Conservation (phyloP, 352 stramenopile species). For the Globisporangium abappressorium region DNA sequence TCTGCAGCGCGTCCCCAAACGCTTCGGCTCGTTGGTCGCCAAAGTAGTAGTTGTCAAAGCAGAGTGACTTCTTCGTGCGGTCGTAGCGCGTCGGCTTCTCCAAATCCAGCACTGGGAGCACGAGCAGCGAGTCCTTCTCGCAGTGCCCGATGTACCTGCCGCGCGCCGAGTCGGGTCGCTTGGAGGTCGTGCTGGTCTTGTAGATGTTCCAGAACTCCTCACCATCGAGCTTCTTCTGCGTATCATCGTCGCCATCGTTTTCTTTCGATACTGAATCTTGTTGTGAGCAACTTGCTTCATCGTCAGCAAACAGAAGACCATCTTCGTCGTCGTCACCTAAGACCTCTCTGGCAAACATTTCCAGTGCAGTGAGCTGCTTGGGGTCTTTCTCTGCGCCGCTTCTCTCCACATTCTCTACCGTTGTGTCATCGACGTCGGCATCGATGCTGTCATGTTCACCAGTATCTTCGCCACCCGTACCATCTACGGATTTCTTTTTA, state of each 20-base stretch:
- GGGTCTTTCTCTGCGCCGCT: not conserved
- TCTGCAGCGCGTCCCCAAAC: slow-evolving; percentile 51
- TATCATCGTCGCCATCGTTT: not conserved
- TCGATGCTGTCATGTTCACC: slow-evolving; percentile 8
- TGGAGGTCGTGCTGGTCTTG: slow-evolving; percentile 36
- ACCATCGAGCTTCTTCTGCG: slow-evolving; percentile 14
- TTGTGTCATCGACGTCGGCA: not conserved
- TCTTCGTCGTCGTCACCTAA: slow-evolving; percentile 24
- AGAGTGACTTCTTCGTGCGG: slow-evolving; percentile 30
- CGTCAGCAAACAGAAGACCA: not conserved
- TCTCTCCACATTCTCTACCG: slow-evolving; percentile 4
- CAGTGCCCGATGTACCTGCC: slow-evolving; percentile 62
- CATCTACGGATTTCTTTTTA: slow-evolving; percentile 1
- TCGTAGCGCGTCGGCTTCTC: slow-evolving; percentile 48
- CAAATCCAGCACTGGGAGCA: slow-evolving; percentile 63
- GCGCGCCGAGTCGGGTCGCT: slow-evolving; percentile 45
- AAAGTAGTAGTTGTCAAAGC: slow-evolving; percentile 78
- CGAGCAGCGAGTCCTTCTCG: slow-evolving; percentile 53
- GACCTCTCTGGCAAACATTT: slow-evolving; percentile 52
- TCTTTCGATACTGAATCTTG: not conserved
- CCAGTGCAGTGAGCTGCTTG: slow-evolving; percentile 2
- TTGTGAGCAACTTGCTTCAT: not conserved
- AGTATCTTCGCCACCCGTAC: not conserved
- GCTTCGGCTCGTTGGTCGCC: slow-evolving; percentile 62
- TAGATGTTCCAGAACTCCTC: slow-evolving; percentile 62